A percentile compares a stretch with the other conserved stretches of the same genome.
These are phyloP conservation scores for Ustilago xerochloae DNA, from an alignment of 1,284 basidiomycete genomes.

Conservation along the genomic window DNA sequence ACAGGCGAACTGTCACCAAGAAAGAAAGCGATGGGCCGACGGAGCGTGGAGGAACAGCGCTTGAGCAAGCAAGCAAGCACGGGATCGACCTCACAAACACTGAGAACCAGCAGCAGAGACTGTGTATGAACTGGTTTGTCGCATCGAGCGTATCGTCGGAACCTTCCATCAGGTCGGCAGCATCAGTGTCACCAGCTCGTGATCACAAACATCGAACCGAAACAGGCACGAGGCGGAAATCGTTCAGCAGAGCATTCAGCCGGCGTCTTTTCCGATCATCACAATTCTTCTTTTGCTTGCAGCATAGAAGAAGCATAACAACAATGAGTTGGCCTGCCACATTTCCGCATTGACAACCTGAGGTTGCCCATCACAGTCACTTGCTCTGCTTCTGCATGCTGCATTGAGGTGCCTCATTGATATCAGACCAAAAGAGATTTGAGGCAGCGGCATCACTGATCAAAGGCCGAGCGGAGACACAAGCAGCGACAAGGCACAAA, in stretches of 20 bases:
- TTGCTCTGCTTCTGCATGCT: not conserved
- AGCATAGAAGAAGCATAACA: no score
- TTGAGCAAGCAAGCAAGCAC: no score
- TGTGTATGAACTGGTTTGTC: conserved; percentile 17
- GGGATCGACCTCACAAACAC: not conserved
- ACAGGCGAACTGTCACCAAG: conserved; percentile 7
- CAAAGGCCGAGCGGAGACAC: conserved; percentile 1
- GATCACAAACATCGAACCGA: not conserved
- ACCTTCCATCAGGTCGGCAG: conserved; percentile 10
- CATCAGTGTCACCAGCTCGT: not conserved
- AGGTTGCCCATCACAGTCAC: not conserved
- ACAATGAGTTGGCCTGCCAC: no score
- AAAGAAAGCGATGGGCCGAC: not conserved
- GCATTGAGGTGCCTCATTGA: not conserved
- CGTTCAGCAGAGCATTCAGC: not conserved
- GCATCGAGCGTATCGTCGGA: conserved; percentile 11
- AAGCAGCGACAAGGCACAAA: not conserved
- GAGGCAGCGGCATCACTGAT: not conserved
- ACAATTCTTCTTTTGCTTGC: not conserved
- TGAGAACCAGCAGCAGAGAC: conserved; percentile 2
- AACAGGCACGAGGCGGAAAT: not conserved
- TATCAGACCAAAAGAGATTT: no score
- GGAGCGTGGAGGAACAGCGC: no score
- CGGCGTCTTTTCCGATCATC: not conserved
- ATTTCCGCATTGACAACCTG: no score